phyloP scores from a whole-genome alignment of 2,329 filamentous ascomycete genomes.

The Aspergillus sp. region DNA sequence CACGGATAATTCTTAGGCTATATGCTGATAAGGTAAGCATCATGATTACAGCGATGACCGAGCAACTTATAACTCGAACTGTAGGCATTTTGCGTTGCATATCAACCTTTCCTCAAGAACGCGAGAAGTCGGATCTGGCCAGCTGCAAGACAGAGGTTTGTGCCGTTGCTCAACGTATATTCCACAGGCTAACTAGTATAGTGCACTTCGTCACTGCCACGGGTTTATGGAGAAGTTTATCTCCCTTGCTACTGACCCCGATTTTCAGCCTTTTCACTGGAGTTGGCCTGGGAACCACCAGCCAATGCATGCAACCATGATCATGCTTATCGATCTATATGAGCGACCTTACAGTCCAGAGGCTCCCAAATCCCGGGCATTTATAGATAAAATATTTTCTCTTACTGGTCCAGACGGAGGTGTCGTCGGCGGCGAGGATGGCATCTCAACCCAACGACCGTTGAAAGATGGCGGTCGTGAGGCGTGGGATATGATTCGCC shows the following conservation, averaged over 20 bases:
- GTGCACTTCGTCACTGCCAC: conserved; percentile 48
- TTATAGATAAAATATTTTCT: conserved; percentile 48
- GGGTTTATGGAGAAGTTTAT: conserved; percentile 52
- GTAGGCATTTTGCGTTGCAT: conserved; percentile 48
- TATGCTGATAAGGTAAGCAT: conserved; percentile 43
- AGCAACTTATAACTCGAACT: background rate
- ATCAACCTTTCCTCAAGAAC: conserved; percentile 51
- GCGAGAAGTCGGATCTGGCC: conserved; percentile 49
- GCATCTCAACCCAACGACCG: conserved; percentile 43
- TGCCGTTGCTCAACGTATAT: background rate
- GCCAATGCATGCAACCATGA: conserved; percentile 35
- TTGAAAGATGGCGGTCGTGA: conserved; percentile 49
- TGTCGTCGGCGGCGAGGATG: conserved; percentile 47
- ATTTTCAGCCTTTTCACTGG: conserved; percentile 51
- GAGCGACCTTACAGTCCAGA: conserved; percentile 47
- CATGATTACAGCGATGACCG: background rate
- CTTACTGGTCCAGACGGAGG: conserved; percentile 46
- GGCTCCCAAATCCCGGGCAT: conserved; percentile 44
- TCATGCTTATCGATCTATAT: conserved; percentile 51
- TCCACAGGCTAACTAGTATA: conserved; percentile 15
- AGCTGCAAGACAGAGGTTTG: conserved; percentile 45
- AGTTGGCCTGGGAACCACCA: conserved; percentile 44
- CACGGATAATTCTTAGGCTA: conserved; percentile 44
- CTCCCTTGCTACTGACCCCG: conserved; percentile 46
- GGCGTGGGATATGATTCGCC: conserved; percentile 50